Evolutionary conservation across 805 yeast genomes (phyloP), one percentile per base, ranked within the genome.

Genomic region (Kazachstania martiniae): DNA sequence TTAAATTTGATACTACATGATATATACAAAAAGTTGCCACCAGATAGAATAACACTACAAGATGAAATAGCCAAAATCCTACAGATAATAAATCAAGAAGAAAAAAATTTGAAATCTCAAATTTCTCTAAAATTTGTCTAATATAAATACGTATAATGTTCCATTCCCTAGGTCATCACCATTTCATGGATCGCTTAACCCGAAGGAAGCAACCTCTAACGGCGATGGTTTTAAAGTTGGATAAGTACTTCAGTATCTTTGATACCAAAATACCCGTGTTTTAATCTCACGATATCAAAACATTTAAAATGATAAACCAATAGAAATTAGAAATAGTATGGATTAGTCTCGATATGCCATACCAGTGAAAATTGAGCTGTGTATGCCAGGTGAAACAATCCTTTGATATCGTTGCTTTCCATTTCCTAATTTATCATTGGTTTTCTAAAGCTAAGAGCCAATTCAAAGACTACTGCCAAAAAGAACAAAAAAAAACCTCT

Each of bases 221-320:
- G 74, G 87, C 94, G 85, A 85, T 85, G 95, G 95, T 85, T 85
- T 85, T 85, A 83, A 80, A 77, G 84, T 74, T 77, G 91, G 63
- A 44, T 43, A 38, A 25, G n/a, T n/a, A n/a, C n/a, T n/a, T n/a
- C n/a, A n/a, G n/a, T n/a, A n/a, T n/a, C n/a, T n/a, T n/a, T n/a
- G n/a, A n/a, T n/a, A n/a, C n/a, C n/a, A n/a, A n/a, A n/a, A n/a
- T n/a, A n/a, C n/a, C n/a, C n/a, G n/a, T n/a, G n/a, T n/a, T n/a
- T n/a, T n/a, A n/a, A n/a, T n/a, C n/a, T n/a, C 25, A 25, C 14
- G 19, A 35, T 31, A 22, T 27, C 29, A 28, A 21, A 19, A 25
- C 19, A 18, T 13, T n/a, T n/a, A n/a, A n/a, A n/a, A n/a, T n/a
- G n/a, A n/a, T n/a, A n/a, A n/a, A n/a, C n/a, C n/a, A n/a, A n/a